Evolutionary conservation across 345 rosid species (phyloP).

Genomic region (Citrus reticulata): DNA sequence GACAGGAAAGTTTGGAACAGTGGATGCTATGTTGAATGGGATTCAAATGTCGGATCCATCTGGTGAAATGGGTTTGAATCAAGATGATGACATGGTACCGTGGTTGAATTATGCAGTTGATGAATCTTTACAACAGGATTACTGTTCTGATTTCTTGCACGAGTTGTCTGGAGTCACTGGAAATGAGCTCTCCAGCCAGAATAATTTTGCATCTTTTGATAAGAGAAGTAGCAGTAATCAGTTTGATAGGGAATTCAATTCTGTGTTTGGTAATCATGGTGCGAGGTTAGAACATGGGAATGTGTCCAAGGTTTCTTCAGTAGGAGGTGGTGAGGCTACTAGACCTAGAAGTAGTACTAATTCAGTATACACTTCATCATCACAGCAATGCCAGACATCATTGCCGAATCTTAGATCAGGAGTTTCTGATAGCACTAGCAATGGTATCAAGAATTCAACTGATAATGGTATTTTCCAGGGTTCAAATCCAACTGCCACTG

Average conservation of each 20-base stretch:
- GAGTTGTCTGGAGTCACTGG: slow-evolving; percentile 57
- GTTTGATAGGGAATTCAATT: slow-evolving; percentile 19
- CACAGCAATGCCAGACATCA: slow-evolving; percentile 31
- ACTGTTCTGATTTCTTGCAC: slow-evolving; percentile 51
- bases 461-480: slow-evolving; percentile 22
- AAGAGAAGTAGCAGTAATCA: slow-evolving; percentile 28
- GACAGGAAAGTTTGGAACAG: slow-evolving; percentile 26
- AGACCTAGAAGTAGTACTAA: slow-evolving; percentile 24
- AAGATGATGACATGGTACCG: slow-evolving; percentile 63
- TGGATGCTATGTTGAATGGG: slow-evolving; percentile 40
- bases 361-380: slow-evolving; percentile 27
- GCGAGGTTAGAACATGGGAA: slow-evolving; percentile 23
- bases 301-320: slow-evolving; percentile 20
- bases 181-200: slow-evolving; percentile 36
- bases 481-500: slow-evolving; percentile 15
- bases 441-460: slow-evolving; percentile 11
- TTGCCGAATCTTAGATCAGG: slow-evolving; percentile 39
- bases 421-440: slow-evolving; percentile 28
- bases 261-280: slow-evolving; percentile 21
- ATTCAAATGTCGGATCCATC: slow-evolving; percentile 44
- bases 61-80: slow-evolving; percentile 45
- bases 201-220: slow-evolving; percentile 35
- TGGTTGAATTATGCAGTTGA: slow-evolving; percentile 60
- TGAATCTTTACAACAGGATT: slow-evolving; percentile 40
- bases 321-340: slow-evolving; percentile 14